Evolutionary conservation across 2,329 filamentous ascomycete genomes (phyloP), one percentile per base, ranked within the genome.

Genomic region (Diaporthe sp.): DNA sequence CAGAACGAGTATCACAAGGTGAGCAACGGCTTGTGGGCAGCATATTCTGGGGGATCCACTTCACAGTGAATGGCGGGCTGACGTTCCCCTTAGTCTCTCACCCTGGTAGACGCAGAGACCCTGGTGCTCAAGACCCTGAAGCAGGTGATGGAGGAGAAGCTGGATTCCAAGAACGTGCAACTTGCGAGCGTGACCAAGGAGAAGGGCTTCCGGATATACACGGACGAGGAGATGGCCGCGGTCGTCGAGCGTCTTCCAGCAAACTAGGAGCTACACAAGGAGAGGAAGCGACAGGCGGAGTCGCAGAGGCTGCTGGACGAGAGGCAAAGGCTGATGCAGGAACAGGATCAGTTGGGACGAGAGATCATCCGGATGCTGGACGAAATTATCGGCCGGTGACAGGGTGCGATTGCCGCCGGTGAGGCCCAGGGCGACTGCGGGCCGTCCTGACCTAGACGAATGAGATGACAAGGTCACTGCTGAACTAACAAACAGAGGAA

Each of bases 121-220:
- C 87, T 99, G 78, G 96, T 98, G 69, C 88, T 99, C 81, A 98
- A 98, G 91, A 99, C 97, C 50, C 85, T 99, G 84, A 99, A 98
- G 90, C 97, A 99, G 87, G 97, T 99, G 79, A 99, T 99, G 97
- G 97, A 99, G 87, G 97, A 99, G 92, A 99, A 99, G 88, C 90
- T 99, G 75, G 97, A 99, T 83, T 91, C 95, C 77, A 99, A 99
- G 91, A 99, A 99, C 82, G 97, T 99, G 78, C 97, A 99, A 88
- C 86, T 99, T 79, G 97, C 97, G 71, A 98, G 96, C 82, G 97
- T 99, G 73, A 99, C 97, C 77, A 97, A 96, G 89, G 96, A 98
- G 78, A 96, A 94, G 86, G 97, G 97, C 73, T 99, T 99, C 90
- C 93, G 95, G 87, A 98, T 99, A 92, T 99, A 99, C 89, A 94